Evolutionary conservation across 2,329 filamentous ascomycete species (phyloP), one percentile per base, ranked within the genome.

Genomic region (Stenocarpella maydis): DNA sequence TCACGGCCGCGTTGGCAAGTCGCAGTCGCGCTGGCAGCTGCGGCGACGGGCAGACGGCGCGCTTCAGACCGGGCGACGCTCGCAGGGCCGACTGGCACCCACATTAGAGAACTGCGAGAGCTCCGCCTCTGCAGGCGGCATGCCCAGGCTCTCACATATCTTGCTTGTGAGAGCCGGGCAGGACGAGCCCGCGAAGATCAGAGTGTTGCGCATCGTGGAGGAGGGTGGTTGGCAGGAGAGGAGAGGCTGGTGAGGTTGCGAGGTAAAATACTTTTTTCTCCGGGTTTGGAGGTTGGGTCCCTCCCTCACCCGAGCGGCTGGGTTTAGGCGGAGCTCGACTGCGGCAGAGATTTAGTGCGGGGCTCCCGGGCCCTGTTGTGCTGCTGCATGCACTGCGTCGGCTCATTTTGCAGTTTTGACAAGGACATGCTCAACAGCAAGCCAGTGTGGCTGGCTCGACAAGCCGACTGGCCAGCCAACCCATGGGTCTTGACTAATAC

Each of bases 81-180:
- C 67, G 61, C 61, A 69, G 61, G 60, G 66, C 67, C 55, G 53
- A 69, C 37, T 54, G 63, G 68, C 45, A 69, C 72, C 75, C 75
- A 82, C 88, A 86, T 91, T 91, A 78, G 89, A 89, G 82, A 91
- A 91, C 80, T 91, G 89, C 70, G 88, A 87, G 75, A 91, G 84
- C 82, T 91, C 89, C 74, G 89, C 88, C 72, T 86, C 82, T 72
- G 88, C 89, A 75, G 88, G 85, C 72, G 82, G 81, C 88, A 90
- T 91, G 76, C 89, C 88, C 79, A 91, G 80, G 75, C 90, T 91
- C 79, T 87, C 86, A 79, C 89, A 91, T 85, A 91, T 91, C 75
- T 90, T 87, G 69, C 81, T 82, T 21, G 89, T 89, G 77, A 91
- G 86, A 71, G 82, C 84, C 71, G 89, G 89, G 82, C 89, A 91